Evolutionary conservation across 306 rosid species (phyloP).

Genomic region (Cyclanthera cordifolia): DNA sequence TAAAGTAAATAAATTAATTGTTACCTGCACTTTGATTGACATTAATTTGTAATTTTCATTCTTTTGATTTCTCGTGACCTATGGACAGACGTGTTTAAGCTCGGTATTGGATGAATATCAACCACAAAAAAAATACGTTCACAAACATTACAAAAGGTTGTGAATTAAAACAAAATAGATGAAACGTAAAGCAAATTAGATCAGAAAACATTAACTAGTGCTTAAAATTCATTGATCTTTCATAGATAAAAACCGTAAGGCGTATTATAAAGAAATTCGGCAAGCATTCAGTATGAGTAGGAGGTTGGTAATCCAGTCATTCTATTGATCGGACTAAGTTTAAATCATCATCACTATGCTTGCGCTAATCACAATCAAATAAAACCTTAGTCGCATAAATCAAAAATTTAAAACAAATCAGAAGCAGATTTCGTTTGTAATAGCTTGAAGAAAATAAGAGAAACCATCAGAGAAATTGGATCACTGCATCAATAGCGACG

Average conservation of each 20-base stretch:
- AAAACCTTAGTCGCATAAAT: background rate
- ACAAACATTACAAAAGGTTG: too few species aligned
- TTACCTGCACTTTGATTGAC: too few species aligned
- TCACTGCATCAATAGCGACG: slow-evolving; percentile 27
- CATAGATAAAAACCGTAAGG: too few species aligned
- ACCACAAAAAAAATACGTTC: too few species aligned
- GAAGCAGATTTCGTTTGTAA: background rate
- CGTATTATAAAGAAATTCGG: background rate
- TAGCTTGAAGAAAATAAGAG: background rate
- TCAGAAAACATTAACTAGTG: background rate
- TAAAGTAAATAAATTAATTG: too few species aligned
- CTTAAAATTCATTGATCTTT: too few species aligned
- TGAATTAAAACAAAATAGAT: too few species aligned
- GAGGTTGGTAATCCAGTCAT: slow-evolving; percentile 24
- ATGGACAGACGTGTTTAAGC: too few species aligned
- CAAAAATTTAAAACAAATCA: background rate
- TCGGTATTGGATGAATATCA: too few species aligned
- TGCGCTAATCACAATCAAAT: background rate
- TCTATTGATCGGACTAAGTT: slow-evolving; percentile 18
- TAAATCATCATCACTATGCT: slow-evolving; percentile 21
- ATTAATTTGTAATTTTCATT: too few species aligned
- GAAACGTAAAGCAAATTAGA: background rate
- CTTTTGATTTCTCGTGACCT: too few species aligned
- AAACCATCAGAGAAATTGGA: slow-evolving; percentile 36
- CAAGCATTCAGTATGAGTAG: slow-evolving; percentile 35